Conservation (phyloP, 768 basidiomycete genomes). For the Lactifluus echinatus region DNA sequence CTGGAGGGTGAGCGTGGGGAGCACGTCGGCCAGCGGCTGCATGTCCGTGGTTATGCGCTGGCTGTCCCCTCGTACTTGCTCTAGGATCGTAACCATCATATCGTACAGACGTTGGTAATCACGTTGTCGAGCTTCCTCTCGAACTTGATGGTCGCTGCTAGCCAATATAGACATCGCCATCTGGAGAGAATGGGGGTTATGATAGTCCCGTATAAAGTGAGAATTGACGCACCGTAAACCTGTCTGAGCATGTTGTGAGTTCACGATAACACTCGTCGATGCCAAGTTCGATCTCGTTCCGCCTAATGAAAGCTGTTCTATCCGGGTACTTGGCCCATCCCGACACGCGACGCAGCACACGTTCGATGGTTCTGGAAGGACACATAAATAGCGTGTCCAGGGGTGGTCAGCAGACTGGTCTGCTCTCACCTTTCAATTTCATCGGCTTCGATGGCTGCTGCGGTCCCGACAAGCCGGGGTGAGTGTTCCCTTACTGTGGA, state of each 20-base stretch:
- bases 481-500: slow-evolving; percentile 6
- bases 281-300: slow-evolving; percentile 34
- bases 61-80: neutral
- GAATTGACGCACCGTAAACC: slow-evolving; percentile 29
- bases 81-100: neutral
- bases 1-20: neutral
- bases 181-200: neutral
- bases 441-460: neutral
- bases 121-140: neutral
- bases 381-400: neutral
- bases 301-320: slow-evolving; percentile 25
- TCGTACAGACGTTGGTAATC: neutral
- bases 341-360: neutral
- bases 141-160: neutral
- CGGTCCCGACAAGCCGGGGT: neutral
- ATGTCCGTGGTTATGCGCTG: neutral
- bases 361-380: slow-evolving; percentile 1
- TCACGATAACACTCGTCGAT: slow-evolving; percentile 33
- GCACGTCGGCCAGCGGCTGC: neutral
- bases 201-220: neutral
- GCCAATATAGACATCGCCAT: neutral
- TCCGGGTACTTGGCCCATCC: neutral
- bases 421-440: slow-evolving; percentile 5
- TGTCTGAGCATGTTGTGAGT: slow-evolving; percentile 31
- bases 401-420: neutral